Base-by-base conservation (phyloP, 108 stramenopile genomes). In the Epipyxis sp. region DNA sequence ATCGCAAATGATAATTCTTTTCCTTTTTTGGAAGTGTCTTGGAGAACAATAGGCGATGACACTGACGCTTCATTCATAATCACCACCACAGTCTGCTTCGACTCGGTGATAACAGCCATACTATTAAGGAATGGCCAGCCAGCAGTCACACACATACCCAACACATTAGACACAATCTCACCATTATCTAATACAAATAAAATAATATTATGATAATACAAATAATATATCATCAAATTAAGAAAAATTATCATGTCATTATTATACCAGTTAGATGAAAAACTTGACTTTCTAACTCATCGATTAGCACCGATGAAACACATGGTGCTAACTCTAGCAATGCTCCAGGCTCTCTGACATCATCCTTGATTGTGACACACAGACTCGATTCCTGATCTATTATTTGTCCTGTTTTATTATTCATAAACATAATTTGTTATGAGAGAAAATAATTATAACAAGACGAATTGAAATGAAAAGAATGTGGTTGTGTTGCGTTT, bases 101-200 rank as follows among this genome's bases (percentile, higher is more conserved):
- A 42, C 25, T 82, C 40, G 69, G 74, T 78, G 76, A 82, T 34
- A 71, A 83, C 79, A 35, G 83, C 83, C 20, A 41, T 41, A 0
- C 78, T 69, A 6, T 80, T 82, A 72, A 83, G 80, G 40, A 80
- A 83, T 10, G 83, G 83, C 83, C 83, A 83, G 16, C 83, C 83
- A 1, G 81, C 83, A 34, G 83, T 83, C 40, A 83, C 20, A 78
- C 83, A 83, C 30, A 40, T 32, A 20, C 83, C 81, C 13, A 59
- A 29, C 1, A 78, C n/a, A 10, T 1, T 58, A 2, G 50, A 29
- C 16, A 13, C 1, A 40, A 3, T 44, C 37, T 42, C 3, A 1
- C 69, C 2, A 25, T 1, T 3, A 37, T 44, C 40, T 29, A n/a
- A n/a, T n/a, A n/a, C n/a, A n/a, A n/a, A n/a, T n/a, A n/a, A n/a